phyloP scores from a whole-genome alignment of 2,329 filamentous ascomycete species.

The Pestalotiopsis sp. region DNA sequence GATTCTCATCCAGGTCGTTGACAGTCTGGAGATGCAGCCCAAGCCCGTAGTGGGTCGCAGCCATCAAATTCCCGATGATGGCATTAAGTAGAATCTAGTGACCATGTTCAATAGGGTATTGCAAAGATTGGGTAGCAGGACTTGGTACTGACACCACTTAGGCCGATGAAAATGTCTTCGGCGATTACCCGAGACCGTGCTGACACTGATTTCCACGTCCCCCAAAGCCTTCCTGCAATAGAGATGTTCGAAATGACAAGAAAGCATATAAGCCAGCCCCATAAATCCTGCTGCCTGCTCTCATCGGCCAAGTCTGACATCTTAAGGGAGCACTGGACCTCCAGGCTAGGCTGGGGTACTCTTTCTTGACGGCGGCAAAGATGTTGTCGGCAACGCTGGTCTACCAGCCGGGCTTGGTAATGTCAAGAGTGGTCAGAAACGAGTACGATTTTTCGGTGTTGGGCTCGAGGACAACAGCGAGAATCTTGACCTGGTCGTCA shows the following conservation, averaged over 20 bases:
- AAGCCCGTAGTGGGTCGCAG: background rate
- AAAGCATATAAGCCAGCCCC: constrained; percentile 23
- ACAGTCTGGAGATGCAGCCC: background rate
- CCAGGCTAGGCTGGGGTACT: constrained; percentile 89
- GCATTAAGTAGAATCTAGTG: background rate
- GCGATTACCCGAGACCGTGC: constrained; percentile 20
- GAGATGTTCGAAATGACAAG: constrained; percentile 23
- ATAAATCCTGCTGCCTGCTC: constrained; percentile 22
- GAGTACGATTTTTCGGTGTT: constrained; percentile 67
- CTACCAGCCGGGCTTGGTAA: constrained; percentile 92
- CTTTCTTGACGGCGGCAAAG: constrained; percentile 90
- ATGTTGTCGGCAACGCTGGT: constrained; percentile 95
- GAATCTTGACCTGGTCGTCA: constrained; percentile 89
- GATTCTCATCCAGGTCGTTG: background rate
- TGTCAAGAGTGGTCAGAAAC: constrained; percentile 86
- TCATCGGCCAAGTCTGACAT: constrained; percentile 8
- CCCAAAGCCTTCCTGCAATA: constrained; percentile 23
- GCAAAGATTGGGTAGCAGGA: too few species aligned
- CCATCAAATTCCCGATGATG: background rate
- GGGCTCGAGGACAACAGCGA: constrained; percentile 84
- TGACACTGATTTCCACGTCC: constrained; percentile 21
- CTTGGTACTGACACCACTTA: constrained; percentile 23
- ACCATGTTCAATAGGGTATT: background rate
- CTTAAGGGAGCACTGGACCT: constrained; percentile 35
- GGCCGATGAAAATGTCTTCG: constrained; percentile 22